Percentiles rank a stretch among this genome's conserved stretches.
These are phyloP conservation scores for Fusarium sp. DNA, from an alignment of 2,329 filamentous ascomycete genomes.

Conservation along the genomic window DNA sequence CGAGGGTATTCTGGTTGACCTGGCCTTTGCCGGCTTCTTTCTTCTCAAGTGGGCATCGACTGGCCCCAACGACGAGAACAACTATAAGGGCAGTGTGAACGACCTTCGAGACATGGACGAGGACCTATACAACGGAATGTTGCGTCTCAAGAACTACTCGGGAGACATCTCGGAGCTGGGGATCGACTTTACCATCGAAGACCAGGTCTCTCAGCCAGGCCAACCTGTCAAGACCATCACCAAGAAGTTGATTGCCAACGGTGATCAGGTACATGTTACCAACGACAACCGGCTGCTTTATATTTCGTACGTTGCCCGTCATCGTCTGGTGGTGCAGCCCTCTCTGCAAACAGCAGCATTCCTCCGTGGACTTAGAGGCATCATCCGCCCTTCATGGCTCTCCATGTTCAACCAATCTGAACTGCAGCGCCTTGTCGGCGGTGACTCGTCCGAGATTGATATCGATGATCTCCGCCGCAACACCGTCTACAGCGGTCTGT, in stretches of 20 bases:
- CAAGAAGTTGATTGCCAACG: conserved; percentile 80
- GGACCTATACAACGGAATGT: conserved; percentile 87
- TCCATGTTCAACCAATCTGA: conserved; percentile 99
- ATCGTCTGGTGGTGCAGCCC: conserved; percentile 86
- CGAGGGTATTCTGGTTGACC: conserved; percentile 93
- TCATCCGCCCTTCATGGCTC: conserved; percentile 93
- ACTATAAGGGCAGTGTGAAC: conserved; percentile 92
- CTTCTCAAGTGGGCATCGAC: conserved; percentile 93
- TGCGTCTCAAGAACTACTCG: conserved; percentile 84
- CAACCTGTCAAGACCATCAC: conserved; percentile 72
- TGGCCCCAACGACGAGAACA: conserved; percentile 71
- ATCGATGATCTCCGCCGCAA: conserved; percentile 86
- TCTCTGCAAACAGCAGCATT: conserved; percentile 88
- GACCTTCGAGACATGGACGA: conserved; percentile 94
- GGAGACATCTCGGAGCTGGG: conserved; percentile 78
- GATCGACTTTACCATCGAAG: conserved; percentile 90
- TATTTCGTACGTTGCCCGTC: conserved; percentile 89
- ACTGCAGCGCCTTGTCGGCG: conserved; percentile 91
- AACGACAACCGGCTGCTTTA: conserved; percentile 96
- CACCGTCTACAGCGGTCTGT: conserved; percentile 89
- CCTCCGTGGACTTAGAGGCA: conserved; percentile 83
- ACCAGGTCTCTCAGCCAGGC: conserved; percentile 66
- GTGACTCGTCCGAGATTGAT: conserved; percentile 87
- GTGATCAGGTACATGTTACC: conserved; percentile 82
- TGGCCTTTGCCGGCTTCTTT: conserved; percentile 95